phyloP scores from a whole-genome alignment of 2,329 filamentous ascomycete species.

The Sporothrix pallida region DNA sequence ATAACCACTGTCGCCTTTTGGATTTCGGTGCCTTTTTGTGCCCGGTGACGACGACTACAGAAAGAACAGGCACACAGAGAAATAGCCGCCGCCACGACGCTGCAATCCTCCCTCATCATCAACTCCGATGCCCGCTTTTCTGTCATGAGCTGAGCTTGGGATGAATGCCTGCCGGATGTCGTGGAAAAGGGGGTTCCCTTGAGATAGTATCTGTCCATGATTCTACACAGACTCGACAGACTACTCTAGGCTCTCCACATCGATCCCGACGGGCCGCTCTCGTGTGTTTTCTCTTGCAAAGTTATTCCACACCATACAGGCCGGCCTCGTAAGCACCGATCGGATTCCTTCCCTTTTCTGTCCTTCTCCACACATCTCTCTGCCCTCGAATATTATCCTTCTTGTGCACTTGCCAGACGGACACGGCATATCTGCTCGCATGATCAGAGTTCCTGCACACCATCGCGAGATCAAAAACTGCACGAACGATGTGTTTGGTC shows the following conservation, averaged over 20 bases:
- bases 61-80: neutral
- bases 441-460: constrained; percentile 18
- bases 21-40: neutral
- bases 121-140: neutral
- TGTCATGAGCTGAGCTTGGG: neutral
- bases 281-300: neutral
- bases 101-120: neutral
- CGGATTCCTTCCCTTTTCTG: neutral
- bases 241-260: neutral
- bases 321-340: neutral
- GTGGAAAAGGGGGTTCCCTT: neutral
- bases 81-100: constrained; percentile 13
- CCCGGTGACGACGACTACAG: neutral
- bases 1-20: neutral
- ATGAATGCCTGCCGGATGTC: constrained; percentile 2
- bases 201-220: too few species aligned
- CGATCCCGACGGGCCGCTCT: constrained; percentile 1
- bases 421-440: constrained; percentile 14
- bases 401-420: neutral
- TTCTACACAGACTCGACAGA: neutral
- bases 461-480: neutral
- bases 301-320: neutral
- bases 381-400: neutral
- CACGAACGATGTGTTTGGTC: neutral
- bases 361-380: neutral